Evolutionary conservation across 306 rosid genomes (phyloP).

Genomic region (Glycine tomentella): DNA sequence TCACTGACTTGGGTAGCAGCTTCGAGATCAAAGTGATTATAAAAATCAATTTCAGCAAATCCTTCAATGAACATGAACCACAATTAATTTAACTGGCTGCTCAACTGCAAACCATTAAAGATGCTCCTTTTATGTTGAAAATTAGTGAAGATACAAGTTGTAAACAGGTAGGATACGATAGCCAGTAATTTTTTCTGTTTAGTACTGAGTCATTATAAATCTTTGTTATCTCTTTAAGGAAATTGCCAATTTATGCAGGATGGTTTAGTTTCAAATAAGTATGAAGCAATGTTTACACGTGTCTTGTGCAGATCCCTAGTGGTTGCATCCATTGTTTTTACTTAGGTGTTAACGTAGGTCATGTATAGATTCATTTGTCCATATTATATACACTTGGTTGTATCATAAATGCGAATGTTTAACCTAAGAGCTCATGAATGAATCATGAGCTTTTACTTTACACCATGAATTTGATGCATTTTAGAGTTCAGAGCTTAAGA

Average conservation of each 20-base stretch:
- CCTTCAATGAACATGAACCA: conserved; percentile 19
- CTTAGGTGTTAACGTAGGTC: not conserved
- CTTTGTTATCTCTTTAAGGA: not conserved
- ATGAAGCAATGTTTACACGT: conserved; percentile 15
- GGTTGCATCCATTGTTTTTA: conserved; percentile 13
- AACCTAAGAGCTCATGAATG: not conserved
- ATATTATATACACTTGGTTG: not conserved
- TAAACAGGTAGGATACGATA: not conserved
- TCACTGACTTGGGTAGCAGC: conserved; percentile 7
- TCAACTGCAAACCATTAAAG: conserved; percentile 8
- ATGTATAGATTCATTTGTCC: conserved; percentile 1
- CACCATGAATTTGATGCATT: conserved; percentile 13
- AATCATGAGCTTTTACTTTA: not conserved
- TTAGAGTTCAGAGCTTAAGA: not conserved
- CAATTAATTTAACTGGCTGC: not conserved
- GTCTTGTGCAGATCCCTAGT: not conserved
- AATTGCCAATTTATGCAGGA: conserved; percentile 18
- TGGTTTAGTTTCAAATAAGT: conserved; percentile 7
- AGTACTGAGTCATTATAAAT: conserved; percentile 24
- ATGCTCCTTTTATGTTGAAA: conserved; percentile 27
- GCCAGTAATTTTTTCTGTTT: not conserved
- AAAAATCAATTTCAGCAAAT: conserved; percentile 21
- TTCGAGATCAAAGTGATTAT: not conserved
- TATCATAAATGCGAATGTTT: not conserved
- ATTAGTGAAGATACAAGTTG: conserved; percentile 29